Evolutionary conservation across 1,139 yeast genomes (phyloP).

Genomic region (Sugiyamaella xylanicola): DNA sequence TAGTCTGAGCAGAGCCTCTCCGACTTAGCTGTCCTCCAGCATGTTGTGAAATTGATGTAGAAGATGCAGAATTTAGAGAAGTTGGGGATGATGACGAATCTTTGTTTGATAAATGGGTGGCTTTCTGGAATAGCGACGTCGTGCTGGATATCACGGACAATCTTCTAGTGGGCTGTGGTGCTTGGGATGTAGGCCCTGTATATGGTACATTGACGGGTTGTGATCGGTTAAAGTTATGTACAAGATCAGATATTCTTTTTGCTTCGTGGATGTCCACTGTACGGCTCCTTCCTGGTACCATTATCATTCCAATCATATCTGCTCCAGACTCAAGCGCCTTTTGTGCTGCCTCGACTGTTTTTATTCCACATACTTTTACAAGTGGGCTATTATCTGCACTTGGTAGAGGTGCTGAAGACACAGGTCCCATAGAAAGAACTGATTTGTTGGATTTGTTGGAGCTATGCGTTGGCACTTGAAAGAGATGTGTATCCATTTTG

Average conservation of each 20-base stretch:
- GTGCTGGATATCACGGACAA: slow-evolving; percentile 12
- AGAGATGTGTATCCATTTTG: neutral
- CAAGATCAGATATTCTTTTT: slow-evolving; percentile 49
- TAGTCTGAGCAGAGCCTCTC: slow-evolving; percentile 2
- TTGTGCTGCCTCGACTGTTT: slow-evolving; percentile 65
- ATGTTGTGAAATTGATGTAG: slow-evolving; percentile 3
- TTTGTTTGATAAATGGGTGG: slow-evolving; percentile 7
- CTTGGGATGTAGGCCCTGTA: neutral
- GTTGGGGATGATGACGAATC: neutral
- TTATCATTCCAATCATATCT: slow-evolving; percentile 75
- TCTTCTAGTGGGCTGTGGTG: slow-evolving; percentile 11
- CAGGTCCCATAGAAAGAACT: neutral
- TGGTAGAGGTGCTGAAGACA: neutral
- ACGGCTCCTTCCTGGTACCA: slow-evolving; percentile 80
- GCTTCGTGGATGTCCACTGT: slow-evolving; percentile 65
- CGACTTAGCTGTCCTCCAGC: neutral
- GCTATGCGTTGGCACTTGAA: slow-evolving; percentile 3
- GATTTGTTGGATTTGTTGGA: slow-evolving; percentile 4
- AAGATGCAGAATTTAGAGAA: slow-evolving; percentile 5
- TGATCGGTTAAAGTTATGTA: slow-evolving; percentile 29
- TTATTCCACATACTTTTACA: slow-evolving; percentile 84
- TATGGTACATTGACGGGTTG: neutral
- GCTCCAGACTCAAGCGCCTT: slow-evolving; percentile 73
- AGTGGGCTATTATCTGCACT: slow-evolving; percentile 34
- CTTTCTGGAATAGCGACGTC: slow-evolving; percentile 12